Evolutionary conservation across 192 early-diverging fungal genomes (phyloP), one percentile per base, ranked within the genome.

Genomic region (Entomortierella chlamydospora): DNA sequence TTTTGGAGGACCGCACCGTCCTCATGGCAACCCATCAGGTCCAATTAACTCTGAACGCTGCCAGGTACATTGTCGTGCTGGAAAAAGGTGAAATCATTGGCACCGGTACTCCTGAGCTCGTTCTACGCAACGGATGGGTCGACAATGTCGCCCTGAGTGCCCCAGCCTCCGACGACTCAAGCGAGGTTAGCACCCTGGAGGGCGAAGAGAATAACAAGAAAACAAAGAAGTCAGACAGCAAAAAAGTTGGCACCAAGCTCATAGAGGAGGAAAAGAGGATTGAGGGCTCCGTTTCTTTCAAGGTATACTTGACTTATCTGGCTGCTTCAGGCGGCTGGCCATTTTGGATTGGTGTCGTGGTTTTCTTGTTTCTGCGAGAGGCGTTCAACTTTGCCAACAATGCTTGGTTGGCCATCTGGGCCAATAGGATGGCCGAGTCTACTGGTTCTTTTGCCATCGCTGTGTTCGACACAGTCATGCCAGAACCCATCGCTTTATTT

Each of bases 1-100:
- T 95, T 20, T 73, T 99, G 85, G 67, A 72, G 15, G 87, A 88
- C 26, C 87, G 95, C 11, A 99, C 97, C 8, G 63, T 91, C 1
- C 81, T 99, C 26, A 85, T 98, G 34, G 95, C 95, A n/a, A 95
- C 96, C 0, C 95, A 98, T 69, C 88, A 95, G 50, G 86, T 92
- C 20, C 60, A 86, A 13, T 70, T 88, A 49, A 90, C 90, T 52
- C 68, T 92, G 28, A 73, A 76, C 23, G 73, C 68, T 17, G 88
- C 87, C 51, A 72, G 58, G 10, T 79, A 84, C 52, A 69, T 95
- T 5, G 85, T 87, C 0, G 83, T 81, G 73, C 90, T 76, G 86
- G 89, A 64, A 33, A 87, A 79, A 45, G 61, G 81, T 1, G 63
- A 54, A 22, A 42, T 82, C 57, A 11, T 64, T 6, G 68, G 64